Evolutionary conservation across 345 rosid genomes (phyloP), one percentile per base, ranked within the genome.

Genomic region (Moricandia arvensis): DNA sequence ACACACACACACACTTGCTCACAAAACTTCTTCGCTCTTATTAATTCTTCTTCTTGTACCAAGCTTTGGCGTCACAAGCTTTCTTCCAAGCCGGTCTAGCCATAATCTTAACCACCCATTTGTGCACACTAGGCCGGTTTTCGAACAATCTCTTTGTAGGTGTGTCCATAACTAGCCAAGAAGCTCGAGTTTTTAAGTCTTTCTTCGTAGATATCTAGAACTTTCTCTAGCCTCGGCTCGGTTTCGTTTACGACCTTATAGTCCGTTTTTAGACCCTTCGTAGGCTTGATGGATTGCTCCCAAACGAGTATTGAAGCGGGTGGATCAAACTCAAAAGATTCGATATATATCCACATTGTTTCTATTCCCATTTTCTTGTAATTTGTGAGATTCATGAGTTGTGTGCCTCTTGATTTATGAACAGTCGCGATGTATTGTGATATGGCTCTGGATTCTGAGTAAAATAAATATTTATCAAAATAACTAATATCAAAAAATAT

Each of bases 11-110:
- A 5, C 62, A 58, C 6, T 29, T 11, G 4, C 59, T 30, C 8
- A 51, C 24, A 2, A 45, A 2, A 17, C 34, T 61, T 61, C 0
- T 31, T 47, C n/a, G 49, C 18, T 61, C 29, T 62, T 38, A 51
- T 5, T 55, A 41, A 29, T 45, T 66, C 37, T 33, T 8, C 47
- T 16, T 45, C 43, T 30, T 33, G 2, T 33, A 67, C 78, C 73
- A 75, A 24, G 54, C 59, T 34, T 45, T 59, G 11, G 26, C 51
- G 68, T 75, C 78, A 45, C 60, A 58, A 1, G 89, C 98, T 84
- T 85, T 89, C 62, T 75, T 54, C 89, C 91, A 87, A 21, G 87
- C 85, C 1, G 86, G 91, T 74, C 91, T 83, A 5, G 88, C 79
- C 1, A 71, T 75, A 76, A 88, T 88, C 33, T 76, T 61, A 49